These are phyloP conservation scores for Bryoglossum gracile DNA, from an alignment of 495 filamentous ascomycete genomes.

Conservation along the genomic window DNA sequence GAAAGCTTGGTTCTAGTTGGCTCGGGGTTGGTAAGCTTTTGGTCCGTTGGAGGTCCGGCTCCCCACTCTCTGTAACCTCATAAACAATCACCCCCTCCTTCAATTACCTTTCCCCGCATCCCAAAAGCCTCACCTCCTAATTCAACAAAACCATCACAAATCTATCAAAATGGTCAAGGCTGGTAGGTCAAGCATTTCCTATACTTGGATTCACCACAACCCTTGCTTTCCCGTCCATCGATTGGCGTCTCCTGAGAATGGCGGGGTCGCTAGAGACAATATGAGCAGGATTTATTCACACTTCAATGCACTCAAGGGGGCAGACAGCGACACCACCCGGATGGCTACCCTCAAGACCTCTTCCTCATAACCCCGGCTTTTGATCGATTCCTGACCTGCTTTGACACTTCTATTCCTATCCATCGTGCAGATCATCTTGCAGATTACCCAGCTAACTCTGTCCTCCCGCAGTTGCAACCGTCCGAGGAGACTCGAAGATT, in stretches of 20 bases:
- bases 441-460: not conserved
- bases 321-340: conserved; percentile 19
- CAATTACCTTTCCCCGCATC: conserved; percentile 10
- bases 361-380: not conserved
- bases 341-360: conserved; percentile 22
- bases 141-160: conserved; percentile 17
- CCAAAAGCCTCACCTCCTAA: conserved; percentile 11
- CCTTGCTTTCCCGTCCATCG: conserved; percentile 1
- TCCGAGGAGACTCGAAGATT: conserved; percentile 95
- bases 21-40: not conserved
- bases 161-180: conserved; percentile 88
- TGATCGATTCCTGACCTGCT: not conserved
- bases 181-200: conserved; percentile 51
- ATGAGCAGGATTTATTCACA: conserved; percentile 32
- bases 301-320: too few relatives aligned
- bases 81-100: conserved; percentile 17
- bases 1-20: too few relatives aligned
- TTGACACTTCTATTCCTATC: not conserved
- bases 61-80: conserved; percentile 1
- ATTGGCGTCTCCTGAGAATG: conserved; percentile 2
- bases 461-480: conserved; percentile 65
- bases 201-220: not conserved
- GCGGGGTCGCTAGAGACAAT: conserved; percentile 31
- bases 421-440: not conserved
- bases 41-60: conserved; percentile 4